Percentiles rank a stretch among this genome's conserved stretches.
phyloP scores from a whole-genome alignment of 176 grass and related monocot genomes.

The Musa acuminata region DNA sequence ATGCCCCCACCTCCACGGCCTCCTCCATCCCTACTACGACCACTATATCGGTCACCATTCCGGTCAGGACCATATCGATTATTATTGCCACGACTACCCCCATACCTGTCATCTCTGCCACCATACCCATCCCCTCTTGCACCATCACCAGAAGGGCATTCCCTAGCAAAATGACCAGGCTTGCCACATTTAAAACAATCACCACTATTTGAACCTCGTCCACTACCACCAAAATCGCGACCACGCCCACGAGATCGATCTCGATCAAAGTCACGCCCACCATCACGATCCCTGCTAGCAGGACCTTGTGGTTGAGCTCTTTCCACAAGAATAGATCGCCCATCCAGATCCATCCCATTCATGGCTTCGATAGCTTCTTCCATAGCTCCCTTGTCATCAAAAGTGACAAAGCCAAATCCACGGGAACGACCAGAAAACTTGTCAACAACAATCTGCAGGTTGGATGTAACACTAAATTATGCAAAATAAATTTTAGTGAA shows the following conservation, averaged over 20 bases:
- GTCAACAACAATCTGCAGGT: constrained; percentile 39
- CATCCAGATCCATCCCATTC: constrained; percentile 57
- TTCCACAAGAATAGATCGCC: constrained; percentile 47
- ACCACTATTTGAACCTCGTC: constrained; percentile 25
- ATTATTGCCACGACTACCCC: constrained; percentile 22
- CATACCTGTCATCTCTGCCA: constrained; percentile 39
- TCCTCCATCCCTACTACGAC: constrained; percentile 37
- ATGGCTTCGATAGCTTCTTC: constrained; percentile 50
- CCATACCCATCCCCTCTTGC: constrained; percentile 45
- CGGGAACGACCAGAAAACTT: constrained; percentile 47
- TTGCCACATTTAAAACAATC: constrained; percentile 59
- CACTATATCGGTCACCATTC: constrained; percentile 33
- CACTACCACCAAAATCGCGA: constrained; percentile 43
- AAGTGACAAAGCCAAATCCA: constrained; percentile 52
- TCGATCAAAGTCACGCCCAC: constrained; percentile 27
- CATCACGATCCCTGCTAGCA: constrained; percentile 33
- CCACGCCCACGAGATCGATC: constrained; percentile 29
- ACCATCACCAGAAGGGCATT: constrained; percentile 59
- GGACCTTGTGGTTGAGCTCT: constrained; percentile 51
- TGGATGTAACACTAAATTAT: background rate
- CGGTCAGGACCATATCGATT: constrained; percentile 42
- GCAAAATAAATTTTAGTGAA: background rate
- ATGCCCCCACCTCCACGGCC: constrained; percentile 20
- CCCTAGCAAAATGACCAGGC: constrained; percentile 56
- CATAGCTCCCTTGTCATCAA: constrained; percentile 44